A percentile compares a stretch with the other conserved stretches of the same genome.
phyloP scores from a whole-genome alignment of 2,329 filamentous ascomycete genomes.

The Claviceps arundinis region DNA sequence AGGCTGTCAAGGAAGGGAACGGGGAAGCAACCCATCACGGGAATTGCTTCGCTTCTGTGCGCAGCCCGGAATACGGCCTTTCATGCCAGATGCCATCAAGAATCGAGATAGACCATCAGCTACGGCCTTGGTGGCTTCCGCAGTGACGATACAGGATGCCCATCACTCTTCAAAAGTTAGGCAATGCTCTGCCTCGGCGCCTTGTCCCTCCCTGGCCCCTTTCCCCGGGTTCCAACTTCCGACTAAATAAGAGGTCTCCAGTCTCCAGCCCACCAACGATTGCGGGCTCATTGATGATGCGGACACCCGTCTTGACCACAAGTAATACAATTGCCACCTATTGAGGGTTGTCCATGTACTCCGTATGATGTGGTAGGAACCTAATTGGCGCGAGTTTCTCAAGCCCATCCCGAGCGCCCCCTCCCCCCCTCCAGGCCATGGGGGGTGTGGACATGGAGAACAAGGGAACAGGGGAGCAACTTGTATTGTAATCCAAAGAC shows the following conservation, averaged over 20 bases:
- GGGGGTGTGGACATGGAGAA: constrained; percentile 2
- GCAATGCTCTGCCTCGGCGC: not conserved
- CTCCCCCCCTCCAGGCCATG: not conserved
- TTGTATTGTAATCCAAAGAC: not conserved
- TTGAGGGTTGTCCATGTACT: not conserved
- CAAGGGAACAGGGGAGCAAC: not conserved
- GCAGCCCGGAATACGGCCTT: not conserved
- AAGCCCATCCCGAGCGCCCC: not conserved
- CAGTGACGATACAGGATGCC: not conserved
- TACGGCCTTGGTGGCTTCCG: not conserved
- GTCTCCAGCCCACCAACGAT: not conserved
- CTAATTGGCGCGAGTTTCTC: not conserved
- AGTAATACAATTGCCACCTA: not conserved
- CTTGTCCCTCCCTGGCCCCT: not conserved
- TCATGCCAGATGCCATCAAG: not conserved
- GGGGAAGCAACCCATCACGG: not conserved
- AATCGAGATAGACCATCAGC: not conserved
- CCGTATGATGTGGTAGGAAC: not conserved
- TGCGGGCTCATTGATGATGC: constrained; percentile 3
- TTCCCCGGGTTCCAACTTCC: not conserved
- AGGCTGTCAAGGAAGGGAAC: not conserved
- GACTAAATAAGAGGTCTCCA: not conserved
- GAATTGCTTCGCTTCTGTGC: not conserved
- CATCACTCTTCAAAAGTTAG: not conserved
- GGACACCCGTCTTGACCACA: constrained; percentile 2